These are phyloP conservation scores for Adansonia rubrostipa DNA, from an alignment of 441 rosid genomes.

Conservation along the genomic window DNA sequence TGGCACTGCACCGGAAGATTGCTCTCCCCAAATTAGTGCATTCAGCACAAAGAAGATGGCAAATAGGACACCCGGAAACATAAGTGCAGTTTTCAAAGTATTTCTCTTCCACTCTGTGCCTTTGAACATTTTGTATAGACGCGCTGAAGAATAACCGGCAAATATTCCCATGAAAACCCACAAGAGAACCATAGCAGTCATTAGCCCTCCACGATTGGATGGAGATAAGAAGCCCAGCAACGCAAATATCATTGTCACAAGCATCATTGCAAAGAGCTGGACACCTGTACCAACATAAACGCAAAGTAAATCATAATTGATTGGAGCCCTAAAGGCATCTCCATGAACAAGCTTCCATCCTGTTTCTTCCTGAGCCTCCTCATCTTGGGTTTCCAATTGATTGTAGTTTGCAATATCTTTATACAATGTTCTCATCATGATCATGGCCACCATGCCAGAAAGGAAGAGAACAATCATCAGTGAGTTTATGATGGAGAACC, in stretches of 20 bases:
- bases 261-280: constrained; percentile 87
- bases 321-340: constrained; percentile 89
- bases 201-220: constrained; percentile 95
- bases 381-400: constrained; percentile 93
- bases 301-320: constrained; percentile 75
- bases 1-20: constrained; percentile 93
- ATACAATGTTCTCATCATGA: constrained; percentile 95
- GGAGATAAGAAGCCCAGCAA: constrained; percentile 94
- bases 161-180: constrained; percentile 98
- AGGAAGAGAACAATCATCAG: constrained; percentile 94
- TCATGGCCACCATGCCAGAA: constrained; percentile 99
- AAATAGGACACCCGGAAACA: constrained; percentile 89
- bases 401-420: constrained; percentile 91
- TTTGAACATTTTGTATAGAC: constrained; percentile 87
- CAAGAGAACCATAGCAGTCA: constrained; percentile 96
- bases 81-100: constrained; percentile 86
- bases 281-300: constrained; percentile 94
- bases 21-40: constrained; percentile 89
- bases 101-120: constrained; percentile 93
- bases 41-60: constrained; percentile 85
- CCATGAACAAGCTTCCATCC: constrained; percentile 99
- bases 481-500: constrained; percentile 96
- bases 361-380: constrained; percentile 95
- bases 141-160: constrained; percentile 92
- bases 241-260: constrained; percentile 97